These are phyloP conservation scores for Leucocoprinus birnbaumii DNA, from an alignment of 768 basidiomycete genomes.

Conservation along the genomic window DNA sequence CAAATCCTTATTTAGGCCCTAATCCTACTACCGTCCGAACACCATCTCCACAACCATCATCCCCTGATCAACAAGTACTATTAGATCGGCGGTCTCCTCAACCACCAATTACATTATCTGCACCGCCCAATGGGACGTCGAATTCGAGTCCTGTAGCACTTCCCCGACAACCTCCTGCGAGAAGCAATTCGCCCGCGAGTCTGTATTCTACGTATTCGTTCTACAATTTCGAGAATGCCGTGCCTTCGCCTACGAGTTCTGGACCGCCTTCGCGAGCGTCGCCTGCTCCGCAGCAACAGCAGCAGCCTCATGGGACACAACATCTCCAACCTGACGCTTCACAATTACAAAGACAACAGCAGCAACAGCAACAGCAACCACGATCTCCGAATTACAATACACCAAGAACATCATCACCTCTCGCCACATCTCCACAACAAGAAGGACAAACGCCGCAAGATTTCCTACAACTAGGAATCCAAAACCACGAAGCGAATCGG, in stretches of 20 bases:
- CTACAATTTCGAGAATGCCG: slow-evolving; percentile 50
- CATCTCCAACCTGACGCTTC: slow-evolving; percentile 7
- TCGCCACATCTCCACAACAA: slow-evolving; percentile 12
- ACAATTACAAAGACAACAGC: too few relatives aligned
- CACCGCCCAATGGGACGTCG: neutral
- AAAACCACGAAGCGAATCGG: slow-evolving; percentile 72
- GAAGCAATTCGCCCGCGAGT: slow-evolving; percentile 13
- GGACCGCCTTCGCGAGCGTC: slow-evolving; percentile 15
- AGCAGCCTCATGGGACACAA: neutral
- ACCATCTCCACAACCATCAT: neutral
- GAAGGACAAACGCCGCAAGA: slow-evolving; percentile 49
- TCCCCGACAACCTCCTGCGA: slow-evolving; percentile 5
- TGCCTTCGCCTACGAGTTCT: slow-evolving; percentile 40
- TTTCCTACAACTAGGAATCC: slow-evolving; percentile 73
- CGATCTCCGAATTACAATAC: neutral
- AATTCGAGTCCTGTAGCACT: neutral
- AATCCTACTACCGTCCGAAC: neutral
- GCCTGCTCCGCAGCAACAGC: slow-evolving; percentile 9
- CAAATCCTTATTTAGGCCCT: neutral
- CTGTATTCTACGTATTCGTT: slow-evolving; percentile 68
- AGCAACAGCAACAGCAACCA: neutral
- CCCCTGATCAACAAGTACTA: neutral
- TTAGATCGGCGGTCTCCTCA: neutral
- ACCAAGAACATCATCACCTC: neutral
- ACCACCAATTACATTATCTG: neutral